These are phyloP conservation scores for Epichloe aotearoae DNA, from an alignment of 2,329 filamentous ascomycete genomes.

Conservation along the genomic window DNA sequence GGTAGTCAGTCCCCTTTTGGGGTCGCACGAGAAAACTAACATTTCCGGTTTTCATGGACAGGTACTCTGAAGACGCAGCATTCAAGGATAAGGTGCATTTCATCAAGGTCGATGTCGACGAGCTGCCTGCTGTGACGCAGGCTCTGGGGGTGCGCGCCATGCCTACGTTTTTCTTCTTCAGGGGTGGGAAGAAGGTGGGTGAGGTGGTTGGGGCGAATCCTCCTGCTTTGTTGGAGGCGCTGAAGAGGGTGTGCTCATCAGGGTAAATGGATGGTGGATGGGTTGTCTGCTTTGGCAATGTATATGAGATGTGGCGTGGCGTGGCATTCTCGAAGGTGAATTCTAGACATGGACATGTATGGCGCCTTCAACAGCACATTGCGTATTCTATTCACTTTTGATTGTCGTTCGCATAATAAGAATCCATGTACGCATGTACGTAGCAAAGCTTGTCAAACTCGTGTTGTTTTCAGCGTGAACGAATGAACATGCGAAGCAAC, in stretches of 20 bases:
- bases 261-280: too few species aligned
- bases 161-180: slow-evolving; percentile 82
- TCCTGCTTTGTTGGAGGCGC: slow-evolving; percentile 33
- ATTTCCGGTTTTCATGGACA: slow-evolving; percentile 1
- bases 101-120: slow-evolving; percentile 83
- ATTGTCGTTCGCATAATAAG: too few species aligned
- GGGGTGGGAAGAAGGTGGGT: slow-evolving; percentile 55
- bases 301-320: neutral
- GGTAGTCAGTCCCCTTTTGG: too few species aligned
- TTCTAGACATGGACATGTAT: too few species aligned
- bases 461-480: too few species aligned
- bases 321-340: neutral
- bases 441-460: too few species aligned
- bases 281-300: neutral
- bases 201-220: slow-evolving; percentile 74
- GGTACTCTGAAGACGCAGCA: slow-evolving; percentile 24
- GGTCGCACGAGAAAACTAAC: neutral
- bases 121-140: slow-evolving; percentile 58
- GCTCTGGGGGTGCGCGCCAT: slow-evolving; percentile 76
- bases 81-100: slow-evolving; percentile 54
- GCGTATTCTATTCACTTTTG: too few species aligned
- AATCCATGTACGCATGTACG: too few species aligned
- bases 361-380: too few species aligned
- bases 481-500: too few species aligned
- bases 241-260: slow-evolving; percentile 5